Percentiles rank a stretch among this genome's conserved stretches.
Conservation (phyloP, 768 basidiomycete genomes). For the Boletus edulis region DNA sequence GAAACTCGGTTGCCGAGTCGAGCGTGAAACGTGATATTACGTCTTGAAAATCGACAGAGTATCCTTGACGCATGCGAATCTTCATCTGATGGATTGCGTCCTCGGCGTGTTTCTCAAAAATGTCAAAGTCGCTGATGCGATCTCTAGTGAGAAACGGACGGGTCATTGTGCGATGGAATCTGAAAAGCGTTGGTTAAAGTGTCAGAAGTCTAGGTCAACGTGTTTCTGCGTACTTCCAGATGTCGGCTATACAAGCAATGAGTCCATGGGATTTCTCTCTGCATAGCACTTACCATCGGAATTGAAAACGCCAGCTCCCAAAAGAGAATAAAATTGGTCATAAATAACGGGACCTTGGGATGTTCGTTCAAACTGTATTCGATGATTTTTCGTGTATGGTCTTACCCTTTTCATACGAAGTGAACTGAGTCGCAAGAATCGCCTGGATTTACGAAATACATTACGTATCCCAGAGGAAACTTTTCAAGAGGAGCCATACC, state of each 20-base stretch:
- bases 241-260: slow-evolving; percentile 23
- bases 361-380: background rate
- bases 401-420: slow-evolving; percentile 36
- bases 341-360: slow-evolving; percentile 21
- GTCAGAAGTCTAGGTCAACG: background rate
- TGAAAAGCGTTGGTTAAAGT: slow-evolving; percentile 2
- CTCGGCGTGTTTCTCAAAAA: slow-evolving; percentile 37
- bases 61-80: slow-evolving; percentile 32
- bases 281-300: slow-evolving; percentile 32
- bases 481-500: slow-evolving; percentile 14
- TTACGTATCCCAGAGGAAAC: background rate
- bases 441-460: slow-evolving; percentile 21
- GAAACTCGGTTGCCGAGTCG: slow-evolving; percentile 57
- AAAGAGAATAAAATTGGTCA: slow-evolving; percentile 26
- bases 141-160: slow-evolving; percentile 42
- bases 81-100: slow-evolving; percentile 35
- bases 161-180: slow-evolving; percentile 43
- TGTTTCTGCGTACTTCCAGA: slow-evolving; percentile 35
- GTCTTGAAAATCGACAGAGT: slow-evolving; percentile 45
- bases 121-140: slow-evolving; percentile 39
- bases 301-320: slow-evolving; percentile 41
- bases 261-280: background rate
- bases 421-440: slow-evolving; percentile 38
- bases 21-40: slow-evolving; percentile 47
- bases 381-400: background rate